Evolutionary conservation across 352 stramenopile species (phyloP), one percentile per base, ranked within the genome.

Genomic region (Aphanomyces astaci): DNA sequence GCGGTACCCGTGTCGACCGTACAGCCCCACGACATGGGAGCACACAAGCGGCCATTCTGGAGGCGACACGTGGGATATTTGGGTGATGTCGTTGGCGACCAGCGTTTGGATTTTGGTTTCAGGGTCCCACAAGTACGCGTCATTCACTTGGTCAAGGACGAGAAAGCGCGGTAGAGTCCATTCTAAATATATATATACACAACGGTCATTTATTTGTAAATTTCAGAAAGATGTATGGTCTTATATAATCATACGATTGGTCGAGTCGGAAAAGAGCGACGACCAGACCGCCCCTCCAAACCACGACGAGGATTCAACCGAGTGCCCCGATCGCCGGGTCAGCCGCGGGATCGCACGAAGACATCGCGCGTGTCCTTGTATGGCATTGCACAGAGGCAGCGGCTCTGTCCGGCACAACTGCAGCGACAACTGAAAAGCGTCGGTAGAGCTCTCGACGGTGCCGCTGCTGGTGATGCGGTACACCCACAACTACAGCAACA

Each of bases 81-180:
- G 74, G 70, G 78, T 90, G 3, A 92, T 72, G 63, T 90, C 88
- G 1, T 73, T 79, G 56, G 78, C 81, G n/a, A 94, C 51, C 25
- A 89, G 53, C 15, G 81, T 75, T 33, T 90, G 81, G 5, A 77
- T 85, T 9, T 82, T 81, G 25, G 74, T 81, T 56, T 94, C 86
- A 1, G 84, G 84, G 33, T 94, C 86, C 81, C 81, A 92, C 31
- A 92, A 68, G n/a, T 88, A 80, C 32, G 90, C 78, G 54, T 43
- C 27, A 19, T 51, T 51, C 5, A 68, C 19, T 22, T 49, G 53
- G 22, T 68, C 62, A n/a, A 68, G 62, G 46, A 68, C 9, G 19
- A 48, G 27, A 49, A 68, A 68, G 4, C 62, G 62, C 28, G 62
- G 62, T n/a, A 68, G 30, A 4, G 4, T 59, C 51, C 51, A 59